These are phyloP conservation scores for Penicillium dipodomyicola DNA, from an alignment of 495 filamentous ascomycete species.

Conservation along the genomic window DNA sequence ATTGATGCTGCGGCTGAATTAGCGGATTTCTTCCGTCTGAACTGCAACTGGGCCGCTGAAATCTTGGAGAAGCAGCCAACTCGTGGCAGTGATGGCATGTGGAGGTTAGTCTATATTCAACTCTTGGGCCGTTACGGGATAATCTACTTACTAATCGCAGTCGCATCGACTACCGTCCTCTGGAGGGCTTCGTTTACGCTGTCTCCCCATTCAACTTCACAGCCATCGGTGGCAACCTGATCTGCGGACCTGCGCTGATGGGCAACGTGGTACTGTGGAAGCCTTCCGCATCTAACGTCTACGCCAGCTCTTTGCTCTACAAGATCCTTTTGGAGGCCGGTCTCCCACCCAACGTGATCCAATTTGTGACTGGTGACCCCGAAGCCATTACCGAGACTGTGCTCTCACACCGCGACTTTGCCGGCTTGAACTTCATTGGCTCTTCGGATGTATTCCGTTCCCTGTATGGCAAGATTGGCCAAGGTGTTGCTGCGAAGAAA, in stretches of 20 bases:
- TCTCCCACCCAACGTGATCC: conserved; percentile 74
- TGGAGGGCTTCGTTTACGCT: conserved; percentile 86
- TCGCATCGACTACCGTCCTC: conserved; percentile 74
- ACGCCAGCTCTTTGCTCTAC: conserved; percentile 72
- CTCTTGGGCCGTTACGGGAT: background rate
- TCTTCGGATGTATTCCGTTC: conserved; percentile 78
- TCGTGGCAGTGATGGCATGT: conserved; percentile 55
- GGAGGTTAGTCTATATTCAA: conserved; percentile 52
- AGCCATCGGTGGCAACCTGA: conserved; percentile 76
- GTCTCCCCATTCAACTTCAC: conserved; percentile 90
- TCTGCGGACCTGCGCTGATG: conserved; percentile 69
- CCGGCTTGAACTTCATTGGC: conserved; percentile 77
- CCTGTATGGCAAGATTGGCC: conserved; percentile 68
- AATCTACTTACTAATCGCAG: conserved; percentile 16
- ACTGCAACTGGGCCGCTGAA: conserved; percentile 73
- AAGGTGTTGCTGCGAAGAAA: conserved; percentile 61
- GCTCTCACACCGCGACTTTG: conserved; percentile 67
- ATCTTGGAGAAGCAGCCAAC: conserved; percentile 72
- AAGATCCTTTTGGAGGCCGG: conserved; percentile 86
- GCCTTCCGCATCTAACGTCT: conserved; percentile 74
- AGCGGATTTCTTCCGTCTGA: conserved; percentile 84
- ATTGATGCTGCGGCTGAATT: conserved; percentile 93
- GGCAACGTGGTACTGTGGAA: conserved; percentile 92
- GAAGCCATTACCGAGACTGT: conserved; percentile 68
- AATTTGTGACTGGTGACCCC: conserved; percentile 79